Conservation (phyloP, 2,329 filamentous ascomycete species). For the Apiospora kogelbergensis region DNA sequence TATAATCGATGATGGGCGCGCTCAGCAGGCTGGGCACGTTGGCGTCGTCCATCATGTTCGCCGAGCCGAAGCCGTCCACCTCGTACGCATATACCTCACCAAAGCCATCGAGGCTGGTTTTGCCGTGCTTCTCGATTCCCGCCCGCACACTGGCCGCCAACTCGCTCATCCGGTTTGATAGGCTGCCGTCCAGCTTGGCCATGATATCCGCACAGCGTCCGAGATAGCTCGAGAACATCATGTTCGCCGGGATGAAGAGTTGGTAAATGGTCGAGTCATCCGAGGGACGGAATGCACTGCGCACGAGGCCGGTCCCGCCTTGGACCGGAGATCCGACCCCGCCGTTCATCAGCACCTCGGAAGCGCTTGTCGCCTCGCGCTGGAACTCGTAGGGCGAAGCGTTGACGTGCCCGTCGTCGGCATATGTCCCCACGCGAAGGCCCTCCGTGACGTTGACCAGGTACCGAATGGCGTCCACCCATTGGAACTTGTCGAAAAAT, state of each 20-base stretch:
- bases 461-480: constrained; percentile 70
- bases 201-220: constrained; percentile 47
- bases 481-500: constrained; percentile 72
- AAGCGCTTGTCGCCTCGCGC: constrained; percentile 68
- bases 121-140: constrained; percentile 55
- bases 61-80: constrained; percentile 71
- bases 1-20: constrained; percentile 63
- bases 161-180: constrained; percentile 56
- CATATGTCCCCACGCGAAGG: constrained; percentile 67
- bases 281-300: constrained; percentile 86
- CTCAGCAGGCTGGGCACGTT: constrained; percentile 69
- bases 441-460: constrained; percentile 68
- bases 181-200: constrained; percentile 37
- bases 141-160: constrained; percentile 63
- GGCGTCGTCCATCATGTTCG: constrained; percentile 69
- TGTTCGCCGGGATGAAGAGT: constrained; percentile 87
- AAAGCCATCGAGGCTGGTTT: constrained; percentile 51
- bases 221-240: constrained; percentile 73
- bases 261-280: constrained; percentile 86
- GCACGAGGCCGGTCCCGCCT: constrained; percentile 74
- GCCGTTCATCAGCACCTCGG: constrained; percentile 76
- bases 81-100: constrained; percentile 76
- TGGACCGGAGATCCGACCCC: constrained; percentile 81
- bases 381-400: constrained; percentile 68
- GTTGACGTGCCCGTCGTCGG: constrained; percentile 27